phyloP scores from a whole-genome alignment of 169 alveolate genomes.

The Eimeria necatrix region DNA sequence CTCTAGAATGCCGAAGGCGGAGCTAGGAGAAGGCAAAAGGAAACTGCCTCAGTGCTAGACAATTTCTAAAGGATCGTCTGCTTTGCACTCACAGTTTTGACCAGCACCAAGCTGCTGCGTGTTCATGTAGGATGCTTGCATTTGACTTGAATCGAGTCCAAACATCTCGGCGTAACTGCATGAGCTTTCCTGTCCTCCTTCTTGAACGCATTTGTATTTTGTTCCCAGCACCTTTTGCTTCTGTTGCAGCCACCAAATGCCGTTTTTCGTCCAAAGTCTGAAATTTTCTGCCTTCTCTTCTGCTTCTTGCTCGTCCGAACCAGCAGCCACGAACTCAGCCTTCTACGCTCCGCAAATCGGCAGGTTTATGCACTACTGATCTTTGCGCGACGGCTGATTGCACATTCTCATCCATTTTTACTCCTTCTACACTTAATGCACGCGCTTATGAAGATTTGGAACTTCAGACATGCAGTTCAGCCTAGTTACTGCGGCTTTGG shows the following conservation, averaged over 20 bases:
- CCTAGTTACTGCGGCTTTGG: too few relatives aligned
- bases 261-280: slow-evolving; percentile 42
- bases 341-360: neutral
- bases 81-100: slow-evolving; percentile 12
- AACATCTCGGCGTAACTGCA: slow-evolving; percentile 58
- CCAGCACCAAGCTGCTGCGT: slow-evolving; percentile 29
- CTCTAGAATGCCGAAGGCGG: neutral
- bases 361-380: neutral
- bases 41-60: too few relatives aligned
- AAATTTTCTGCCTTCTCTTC: slow-evolving; percentile 22
- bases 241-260: slow-evolving; percentile 68
- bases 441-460: neutral
- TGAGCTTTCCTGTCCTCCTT: neutral
- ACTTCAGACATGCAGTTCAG: neutral
- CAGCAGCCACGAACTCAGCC: neutral
- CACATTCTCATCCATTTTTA: neutral
- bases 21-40: neutral
- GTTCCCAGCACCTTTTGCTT: slow-evolving; percentile 8
- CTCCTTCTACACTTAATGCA: neutral
- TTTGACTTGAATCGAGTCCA: slow-evolving; percentile 17
- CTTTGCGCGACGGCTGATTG: neutral
- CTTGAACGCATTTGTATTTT: neutral
- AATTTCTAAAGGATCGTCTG: neutral
- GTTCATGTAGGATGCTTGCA: slow-evolving; percentile 26
- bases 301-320: neutral